Evolutionary conservation across 108 stramenopile species (phyloP), one percentile per base, ranked within the genome.

Genomic region (Pseudonitzschia multiseries): DNA sequence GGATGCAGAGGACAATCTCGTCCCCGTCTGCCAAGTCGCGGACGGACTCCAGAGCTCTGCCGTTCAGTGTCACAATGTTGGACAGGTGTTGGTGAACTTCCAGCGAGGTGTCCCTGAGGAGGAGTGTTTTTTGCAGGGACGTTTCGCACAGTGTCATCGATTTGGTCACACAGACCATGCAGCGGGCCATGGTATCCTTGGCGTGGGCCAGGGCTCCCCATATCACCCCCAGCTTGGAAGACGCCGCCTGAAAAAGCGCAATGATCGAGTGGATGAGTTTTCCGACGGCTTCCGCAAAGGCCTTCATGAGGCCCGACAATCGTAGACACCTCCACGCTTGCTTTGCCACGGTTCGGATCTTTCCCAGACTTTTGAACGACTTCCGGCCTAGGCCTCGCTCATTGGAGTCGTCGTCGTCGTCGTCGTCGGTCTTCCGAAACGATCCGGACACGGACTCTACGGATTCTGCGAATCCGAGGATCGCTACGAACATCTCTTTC

Each of bases 1-100:
- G 12, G 14, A 59, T 59, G 31, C 57, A 59, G 27, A 59, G 31
- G 4, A 59, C 4, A 27, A 59, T 59, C 31, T 59, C 57, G 31
- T 59, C 57, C 57, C 57, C 57, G n/a, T 59, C 57, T 5, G 57
- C 57, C 31, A 59, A 59, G 8, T 59, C 57, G 21, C 31, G 15
- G 57, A 59, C 5, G 3, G 57, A 59, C 4, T 8, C 24, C 14
- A 59, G 15, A 4, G 57, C 57, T 59, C n/a, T 10, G 57, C 27
- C 31, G 24, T n/a, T 5, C 31, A 59, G n/a, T 27, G 15, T 28
- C 15, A 59, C 24, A 13, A 59, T 59, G 31, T 59, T 59, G 15
- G 27, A 31, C n/a, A 59, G 31, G 31, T 59, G 57, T 3, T 27
- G 29, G n/a, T 31, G 31, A 8, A 59, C n/a, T 14, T 59, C 26